phyloP scores from a whole-genome alignment of 1,139 yeast species.

The Petasospora rhodanensis region DNA sequence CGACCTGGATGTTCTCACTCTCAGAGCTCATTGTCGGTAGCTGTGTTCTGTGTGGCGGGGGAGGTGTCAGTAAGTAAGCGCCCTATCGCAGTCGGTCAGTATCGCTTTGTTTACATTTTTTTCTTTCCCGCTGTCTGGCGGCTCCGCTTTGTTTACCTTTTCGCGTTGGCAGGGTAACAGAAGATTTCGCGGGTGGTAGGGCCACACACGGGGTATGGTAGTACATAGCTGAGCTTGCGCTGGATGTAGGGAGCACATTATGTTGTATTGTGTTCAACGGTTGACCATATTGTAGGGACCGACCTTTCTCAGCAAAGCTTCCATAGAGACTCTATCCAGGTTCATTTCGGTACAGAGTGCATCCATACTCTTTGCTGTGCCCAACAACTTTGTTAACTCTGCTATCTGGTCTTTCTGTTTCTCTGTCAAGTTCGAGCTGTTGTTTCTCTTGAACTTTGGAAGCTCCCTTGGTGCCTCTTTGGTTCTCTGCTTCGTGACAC shows the following conservation, averaged over 20 bases:
- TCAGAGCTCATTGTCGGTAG: slow-evolving; percentile 18
- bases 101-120: slow-evolving; percentile 6
- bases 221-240: no score
- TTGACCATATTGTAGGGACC: slow-evolving; percentile 34
- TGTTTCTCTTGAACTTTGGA: slow-evolving; percentile 10
- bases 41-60: no score
- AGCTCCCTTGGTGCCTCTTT: slow-evolving; percentile 3
- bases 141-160: slow-evolving; percentile 1
- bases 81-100: not conserved
- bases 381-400: slow-evolving; percentile 42
- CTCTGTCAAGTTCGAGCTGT: slow-evolving; percentile 12
- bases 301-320: slow-evolving; percentile 38
- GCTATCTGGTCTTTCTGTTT: slow-evolving; percentile 29
- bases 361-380: slow-evolving; percentile 62
- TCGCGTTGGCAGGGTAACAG: not conserved
- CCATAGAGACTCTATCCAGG: slow-evolving; percentile 53
- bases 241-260: no score
- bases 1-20: slow-evolving; percentile 62
- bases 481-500: slow-evolving; percentile 1
- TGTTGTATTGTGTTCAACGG: slow-evolving; percentile 24
- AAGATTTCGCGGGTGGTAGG: no score
- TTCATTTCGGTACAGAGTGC: slow-evolving; percentile 67
- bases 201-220: no score
- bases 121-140: no score
- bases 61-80: no score